A percentile compares a stretch with the other conserved stretches of the same genome.
These are phyloP conservation scores for Solanum hybrid DNA, from an alignment of 305 asterid genomes.

Conservation along the genomic window DNA sequence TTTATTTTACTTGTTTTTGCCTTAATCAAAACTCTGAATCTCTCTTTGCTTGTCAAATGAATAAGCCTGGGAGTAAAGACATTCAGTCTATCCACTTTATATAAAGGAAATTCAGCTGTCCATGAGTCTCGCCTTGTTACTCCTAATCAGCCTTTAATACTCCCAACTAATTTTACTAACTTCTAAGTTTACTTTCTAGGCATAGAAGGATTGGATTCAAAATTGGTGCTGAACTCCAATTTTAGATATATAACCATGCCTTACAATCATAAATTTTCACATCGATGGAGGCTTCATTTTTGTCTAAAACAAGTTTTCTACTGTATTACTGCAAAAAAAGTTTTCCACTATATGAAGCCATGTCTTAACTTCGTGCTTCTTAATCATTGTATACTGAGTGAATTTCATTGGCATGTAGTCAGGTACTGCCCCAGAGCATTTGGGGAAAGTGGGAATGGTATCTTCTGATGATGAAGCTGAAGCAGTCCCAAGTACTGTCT, in stretches of 20 bases:
- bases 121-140: background rate
- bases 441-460: conserved; percentile 27
- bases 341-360: background rate
- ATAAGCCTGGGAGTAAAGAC: background rate
- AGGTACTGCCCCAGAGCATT: background rate
- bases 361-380: background rate
- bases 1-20: background rate
- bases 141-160: background rate
- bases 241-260: background rate
- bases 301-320: background rate
- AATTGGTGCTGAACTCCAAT: background rate
- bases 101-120: background rate
- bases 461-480: conserved; percentile 77
- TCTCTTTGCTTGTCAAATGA: background rate
- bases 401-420: background rate
- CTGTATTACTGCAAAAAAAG: background rate
- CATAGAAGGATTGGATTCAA: background rate
- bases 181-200: background rate
- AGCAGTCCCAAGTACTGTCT: conserved; percentile 24
- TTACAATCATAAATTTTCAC: background rate
- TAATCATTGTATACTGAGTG: background rate
- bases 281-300: background rate
- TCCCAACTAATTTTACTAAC: background rate
- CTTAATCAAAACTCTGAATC: background rate
- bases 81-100: background rate